These are phyloP conservation scores for Calycina herbarum DNA, from an alignment of 2,329 filamentous ascomycete species.

Conservation along the genomic window DNA sequence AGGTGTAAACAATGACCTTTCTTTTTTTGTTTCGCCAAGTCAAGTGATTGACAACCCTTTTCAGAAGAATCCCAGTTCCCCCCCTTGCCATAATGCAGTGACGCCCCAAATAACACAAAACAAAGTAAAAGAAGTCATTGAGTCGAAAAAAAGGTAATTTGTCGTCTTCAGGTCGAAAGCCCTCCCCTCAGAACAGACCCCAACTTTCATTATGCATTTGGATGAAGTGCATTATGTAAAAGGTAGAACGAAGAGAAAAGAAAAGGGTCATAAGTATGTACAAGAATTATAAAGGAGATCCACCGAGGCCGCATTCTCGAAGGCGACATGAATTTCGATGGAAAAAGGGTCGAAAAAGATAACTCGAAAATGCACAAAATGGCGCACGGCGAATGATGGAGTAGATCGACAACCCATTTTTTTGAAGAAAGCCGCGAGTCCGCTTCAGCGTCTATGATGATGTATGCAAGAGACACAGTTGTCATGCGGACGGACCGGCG, in stretches of 20 bases:
- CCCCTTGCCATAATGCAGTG: too few relatives aligned
- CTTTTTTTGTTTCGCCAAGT: not conserved
- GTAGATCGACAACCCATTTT: conserved; percentile 5
- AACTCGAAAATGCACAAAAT: not conserved
- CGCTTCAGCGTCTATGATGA: conserved; percentile 1
- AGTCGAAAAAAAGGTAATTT: not conserved
- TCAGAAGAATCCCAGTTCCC: too few relatives aligned
- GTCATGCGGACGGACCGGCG: conserved; percentile 12
- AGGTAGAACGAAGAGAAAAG: not conserved
- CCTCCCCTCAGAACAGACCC: not conserved
- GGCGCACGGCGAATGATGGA: conserved; percentile 2
- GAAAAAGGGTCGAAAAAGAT: not conserved
- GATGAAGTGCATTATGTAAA: not conserved
- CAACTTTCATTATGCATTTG: conserved; percentile 2
- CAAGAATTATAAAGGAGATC: not conserved
- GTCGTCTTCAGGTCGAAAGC: not conserved
- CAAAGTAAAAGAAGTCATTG: too few relatives aligned
- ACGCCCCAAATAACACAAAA: too few relatives aligned
- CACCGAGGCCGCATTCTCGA: not conserved
- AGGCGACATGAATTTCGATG: not conserved
- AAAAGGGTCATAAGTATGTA: conserved; percentile 1
- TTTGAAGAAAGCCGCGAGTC: not conserved
- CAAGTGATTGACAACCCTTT: not conserved
- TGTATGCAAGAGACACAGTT: conserved; percentile 7
- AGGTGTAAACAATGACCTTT: not conserved